Conservation (phyloP, 2,329 filamentous ascomycete genomes). For the Paraconiothyrium sp. region DNA sequence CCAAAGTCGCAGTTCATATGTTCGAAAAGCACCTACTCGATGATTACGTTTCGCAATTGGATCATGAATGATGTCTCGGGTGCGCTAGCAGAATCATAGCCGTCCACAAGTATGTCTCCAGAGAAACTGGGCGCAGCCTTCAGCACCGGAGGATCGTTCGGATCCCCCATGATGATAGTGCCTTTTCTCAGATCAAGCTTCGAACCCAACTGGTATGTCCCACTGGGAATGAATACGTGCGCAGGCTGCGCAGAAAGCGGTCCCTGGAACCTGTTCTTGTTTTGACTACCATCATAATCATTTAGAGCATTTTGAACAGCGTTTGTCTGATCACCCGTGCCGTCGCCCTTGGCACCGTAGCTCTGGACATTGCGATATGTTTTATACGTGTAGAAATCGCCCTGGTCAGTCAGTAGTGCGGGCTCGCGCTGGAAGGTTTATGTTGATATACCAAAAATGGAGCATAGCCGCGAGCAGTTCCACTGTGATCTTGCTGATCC, state of each 20-base stretch:
- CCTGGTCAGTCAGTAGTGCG: neutral
- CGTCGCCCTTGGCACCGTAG: constrained; percentile 83
- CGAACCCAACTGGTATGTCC: constrained; percentile 10
- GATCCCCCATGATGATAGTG: constrained; percentile 16
- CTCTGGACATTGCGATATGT: constrained; percentile 19
- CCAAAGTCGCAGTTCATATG: neutral
- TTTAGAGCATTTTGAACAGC: constrained; percentile 81
- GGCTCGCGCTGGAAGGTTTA: neutral
- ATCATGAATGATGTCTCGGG: constrained; percentile 12
- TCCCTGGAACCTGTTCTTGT: constrained; percentile 1
- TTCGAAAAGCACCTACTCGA: constrained; percentile 2
- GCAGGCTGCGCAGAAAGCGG: constrained; percentile 14
- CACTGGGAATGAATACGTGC: constrained; percentile 9
- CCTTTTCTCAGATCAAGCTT: constrained; percentile 13
- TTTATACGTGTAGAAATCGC: constrained; percentile 10
- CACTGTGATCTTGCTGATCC: constrained; percentile 15
- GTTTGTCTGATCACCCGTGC: constrained; percentile 83
- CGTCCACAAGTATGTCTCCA: constrained; percentile 5
- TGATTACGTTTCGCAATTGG: constrained; percentile 7
- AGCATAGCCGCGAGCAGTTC: constrained; percentile 10
- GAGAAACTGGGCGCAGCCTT: constrained; percentile 5
- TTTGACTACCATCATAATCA: constrained; percentile 57
- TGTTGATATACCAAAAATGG: constrained; percentile 9
- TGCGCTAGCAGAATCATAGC: constrained; percentile 5
- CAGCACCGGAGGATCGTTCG: constrained; percentile 11